Percentiles rank a stretch among this genome's conserved stretches.
phyloP scores from a whole-genome alignment of 1,284 basidiomycete species.

The Naganishia albida region DNA sequence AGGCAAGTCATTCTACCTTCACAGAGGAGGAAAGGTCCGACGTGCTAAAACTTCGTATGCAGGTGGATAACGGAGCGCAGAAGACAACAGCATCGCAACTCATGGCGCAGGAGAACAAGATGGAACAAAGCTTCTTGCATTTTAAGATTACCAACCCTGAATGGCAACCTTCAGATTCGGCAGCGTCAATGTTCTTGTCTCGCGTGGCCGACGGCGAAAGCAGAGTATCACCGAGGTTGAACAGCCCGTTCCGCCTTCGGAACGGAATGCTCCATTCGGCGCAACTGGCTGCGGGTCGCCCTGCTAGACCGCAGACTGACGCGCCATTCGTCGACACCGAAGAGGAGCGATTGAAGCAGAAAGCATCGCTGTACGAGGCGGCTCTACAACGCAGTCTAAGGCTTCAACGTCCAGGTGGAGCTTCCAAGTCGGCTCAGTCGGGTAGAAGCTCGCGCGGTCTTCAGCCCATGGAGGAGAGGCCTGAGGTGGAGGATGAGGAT shows the following conservation, averaged over 20 bases:
- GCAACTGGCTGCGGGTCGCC: not conserved
- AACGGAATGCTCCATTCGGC: not conserved
- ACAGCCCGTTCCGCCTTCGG: not conserved
- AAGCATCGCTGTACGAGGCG: slow-evolving; percentile 32
- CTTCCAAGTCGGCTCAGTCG: not conserved
- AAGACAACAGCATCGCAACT: slow-evolving; percentile 66
- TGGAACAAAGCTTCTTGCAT: slow-evolving; percentile 96
- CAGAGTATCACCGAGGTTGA: not conserved
- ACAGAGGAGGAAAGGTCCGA: not conserved
- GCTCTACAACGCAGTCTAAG: slow-evolving; percentile 33
- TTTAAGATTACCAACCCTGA: slow-evolving; percentile 96
- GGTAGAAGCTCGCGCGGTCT: slow-evolving; percentile 11
- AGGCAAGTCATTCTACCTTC: slow-evolving; percentile 56
- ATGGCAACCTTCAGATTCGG: slow-evolving; percentile 85
- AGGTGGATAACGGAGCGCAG: slow-evolving; percentile 75
- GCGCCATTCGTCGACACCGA: not conserved
- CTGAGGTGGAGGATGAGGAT: slow-evolving; percentile 30
- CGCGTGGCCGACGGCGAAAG: slow-evolving; percentile 65
- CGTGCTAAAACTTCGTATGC: not conserved
- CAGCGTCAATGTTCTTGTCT: slow-evolving; percentile 79
- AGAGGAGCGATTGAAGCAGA: slow-evolving; percentile 27
- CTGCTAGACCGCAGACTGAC: not conserved
- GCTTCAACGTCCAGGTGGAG: slow-evolving; percentile 28
- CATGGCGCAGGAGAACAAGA: slow-evolving; percentile 87
- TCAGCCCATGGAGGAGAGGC: slow-evolving; percentile 23